Conservation (phyloP, 331 rosid species). For the Dryas integrifolia region DNA sequence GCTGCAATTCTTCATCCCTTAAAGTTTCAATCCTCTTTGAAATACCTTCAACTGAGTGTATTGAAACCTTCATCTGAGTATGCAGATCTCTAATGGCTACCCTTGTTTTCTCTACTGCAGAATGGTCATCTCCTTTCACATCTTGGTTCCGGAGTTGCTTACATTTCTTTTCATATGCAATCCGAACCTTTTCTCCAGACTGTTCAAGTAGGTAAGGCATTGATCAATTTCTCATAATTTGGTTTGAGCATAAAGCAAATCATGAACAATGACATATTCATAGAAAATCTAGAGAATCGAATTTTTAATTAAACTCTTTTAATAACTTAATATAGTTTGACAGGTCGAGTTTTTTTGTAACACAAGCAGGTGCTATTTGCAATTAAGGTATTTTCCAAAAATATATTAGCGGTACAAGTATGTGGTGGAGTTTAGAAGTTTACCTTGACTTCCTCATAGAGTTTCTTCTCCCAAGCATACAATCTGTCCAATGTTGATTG, state of each 20-base stretch:
- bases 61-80: constrained; percentile 87
- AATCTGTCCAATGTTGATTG: constrained; percentile 79
- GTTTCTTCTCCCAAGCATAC: constrained; percentile 95
- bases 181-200: constrained; percentile 82
- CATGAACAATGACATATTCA: background rate
- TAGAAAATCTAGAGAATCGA: no score
- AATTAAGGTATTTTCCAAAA: no score
- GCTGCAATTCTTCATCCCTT: constrained; percentile 87
- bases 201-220: constrained; percentile 30
- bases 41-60: constrained; percentile 83
- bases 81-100: constrained; percentile 67
- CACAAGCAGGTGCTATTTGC: no score
- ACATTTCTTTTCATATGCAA: constrained; percentile 75
- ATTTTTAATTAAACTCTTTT: no score
- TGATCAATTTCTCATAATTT: background rate
- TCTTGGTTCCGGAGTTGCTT: constrained; percentile 73
- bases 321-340: background rate
- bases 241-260: background rate
- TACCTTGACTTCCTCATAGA: constrained; percentile 87
- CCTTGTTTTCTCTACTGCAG: constrained; percentile 70
- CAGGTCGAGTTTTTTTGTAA: background rate
- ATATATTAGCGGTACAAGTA: background rate
- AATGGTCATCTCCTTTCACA: constrained; percentile 63
- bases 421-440: constrained; percentile 10
- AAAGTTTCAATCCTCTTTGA: constrained; percentile 76